Conservation (phyloP, 306 rosid genomes). For the Castanopsis chinensis region DNA sequence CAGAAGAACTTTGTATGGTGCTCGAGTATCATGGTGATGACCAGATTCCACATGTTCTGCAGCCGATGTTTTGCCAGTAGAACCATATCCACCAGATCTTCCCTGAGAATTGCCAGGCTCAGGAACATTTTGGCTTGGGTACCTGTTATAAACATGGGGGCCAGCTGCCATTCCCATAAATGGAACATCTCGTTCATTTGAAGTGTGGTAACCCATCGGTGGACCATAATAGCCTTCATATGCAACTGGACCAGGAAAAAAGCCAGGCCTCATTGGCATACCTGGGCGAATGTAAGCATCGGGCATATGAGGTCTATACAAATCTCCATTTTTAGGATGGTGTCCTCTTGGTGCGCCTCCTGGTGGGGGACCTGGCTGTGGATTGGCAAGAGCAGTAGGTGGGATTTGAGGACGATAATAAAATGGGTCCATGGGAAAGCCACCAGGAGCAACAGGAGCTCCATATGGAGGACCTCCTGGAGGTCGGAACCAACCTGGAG, state of each 20-base stretch:
- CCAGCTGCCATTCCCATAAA: slow-evolving; percentile 72
- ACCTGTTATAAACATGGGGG: slow-evolving; percentile 59
- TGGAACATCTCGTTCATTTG: slow-evolving; percentile 75
- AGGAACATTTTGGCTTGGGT: slow-evolving; percentile 52
- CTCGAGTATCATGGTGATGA: slow-evolving; percentile 55
- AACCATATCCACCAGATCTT: slow-evolving; percentile 53
- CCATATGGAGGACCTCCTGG: slow-evolving; percentile 81
- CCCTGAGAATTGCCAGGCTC: slow-evolving; percentile 63
- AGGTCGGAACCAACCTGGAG: slow-evolving; percentile 91
- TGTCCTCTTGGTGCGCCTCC: slow-evolving; percentile 74
- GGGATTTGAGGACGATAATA: slow-evolving; percentile 80
- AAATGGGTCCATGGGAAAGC: slow-evolving; percentile 84
- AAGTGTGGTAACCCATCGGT: slow-evolving; percentile 69
- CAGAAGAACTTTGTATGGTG: slow-evolving; percentile 86
- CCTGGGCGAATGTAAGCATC: slow-evolving; percentile 77
- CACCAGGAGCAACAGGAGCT: slow-evolving; percentile 68
- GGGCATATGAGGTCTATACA: slow-evolving; percentile 79
- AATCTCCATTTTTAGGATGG: slow-evolving; percentile 84
- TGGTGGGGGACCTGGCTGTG: slow-evolving; percentile 62
- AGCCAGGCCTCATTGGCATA: slow-evolving; percentile 84
- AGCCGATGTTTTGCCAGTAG: slow-evolving; percentile 43
- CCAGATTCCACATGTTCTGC: slow-evolving; percentile 59
- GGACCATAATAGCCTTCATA: slow-evolving; percentile 77
- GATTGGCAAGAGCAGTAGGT: slow-evolving; percentile 58
- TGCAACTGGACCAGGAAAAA: slow-evolving; percentile 73